phyloP scores from a whole-genome alignment of 202 grass and related monocot genomes.

The Hordeum pubiflorum region DNA sequence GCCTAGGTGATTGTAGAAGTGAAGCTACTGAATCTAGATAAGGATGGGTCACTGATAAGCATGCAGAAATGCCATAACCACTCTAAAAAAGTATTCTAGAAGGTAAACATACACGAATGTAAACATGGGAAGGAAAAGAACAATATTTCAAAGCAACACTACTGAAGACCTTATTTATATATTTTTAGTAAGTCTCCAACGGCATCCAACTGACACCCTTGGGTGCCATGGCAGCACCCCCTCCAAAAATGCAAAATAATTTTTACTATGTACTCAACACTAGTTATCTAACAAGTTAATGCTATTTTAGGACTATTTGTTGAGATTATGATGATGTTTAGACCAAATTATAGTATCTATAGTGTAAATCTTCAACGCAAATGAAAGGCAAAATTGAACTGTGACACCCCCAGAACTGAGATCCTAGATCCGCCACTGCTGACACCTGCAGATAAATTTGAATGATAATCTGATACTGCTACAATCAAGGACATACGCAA shows the following conservation, averaged over 20 bases:
- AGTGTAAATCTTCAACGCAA: background rate
- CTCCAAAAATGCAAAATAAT: no score
- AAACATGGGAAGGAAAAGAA: background rate
- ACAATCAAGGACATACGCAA: background rate
- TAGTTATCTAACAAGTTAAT: background rate
- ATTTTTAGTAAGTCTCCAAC: background rate
- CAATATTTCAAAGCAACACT: background rate
- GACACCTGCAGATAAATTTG: conserved; percentile 16
- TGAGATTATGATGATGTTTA: background rate
- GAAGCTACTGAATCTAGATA: background rate
- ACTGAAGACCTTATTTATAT: background rate
- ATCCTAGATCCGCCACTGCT: background rate
- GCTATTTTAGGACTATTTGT: background rate
- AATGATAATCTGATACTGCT: background rate
- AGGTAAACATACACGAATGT: background rate
- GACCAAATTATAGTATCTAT: background rate
- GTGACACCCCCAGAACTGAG: no score
- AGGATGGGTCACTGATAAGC: background rate
- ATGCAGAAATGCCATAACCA: background rate
- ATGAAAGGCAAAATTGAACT: no score
- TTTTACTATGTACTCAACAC: background rate
- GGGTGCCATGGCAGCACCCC: no score
- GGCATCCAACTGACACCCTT: background rate
- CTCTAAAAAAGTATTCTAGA: background rate
- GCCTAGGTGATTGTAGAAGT: conserved; percentile 17